A percentile compares a stretch with the other conserved stretches of the same genome.
These are phyloP conservation scores for Caryopteris hybrid DNA, from an alignment of 305 asterid species.

Conservation along the genomic window DNA sequence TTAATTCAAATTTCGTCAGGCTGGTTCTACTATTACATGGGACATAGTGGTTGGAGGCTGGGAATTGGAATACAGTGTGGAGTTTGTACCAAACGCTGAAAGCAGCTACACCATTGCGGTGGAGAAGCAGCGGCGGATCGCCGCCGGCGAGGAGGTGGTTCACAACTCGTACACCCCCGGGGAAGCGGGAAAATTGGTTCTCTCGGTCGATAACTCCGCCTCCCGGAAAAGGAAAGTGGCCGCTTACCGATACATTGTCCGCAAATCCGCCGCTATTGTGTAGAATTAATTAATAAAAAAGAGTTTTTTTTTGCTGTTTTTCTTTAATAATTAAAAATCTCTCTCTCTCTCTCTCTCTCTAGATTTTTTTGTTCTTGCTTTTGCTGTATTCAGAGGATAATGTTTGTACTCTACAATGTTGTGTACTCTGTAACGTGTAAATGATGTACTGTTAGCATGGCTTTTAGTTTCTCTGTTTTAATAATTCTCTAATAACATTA, in stretches of 20 bases:
- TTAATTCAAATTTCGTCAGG: conserved; percentile 30
- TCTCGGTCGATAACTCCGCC: conserved; percentile 68
- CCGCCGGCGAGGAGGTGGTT: conserved; percentile 55
- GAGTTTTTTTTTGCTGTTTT: background rate
- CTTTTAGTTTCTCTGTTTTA: too few relatives aligned
- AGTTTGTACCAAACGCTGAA: conserved; percentile 60
- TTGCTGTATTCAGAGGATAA: too few relatives aligned
- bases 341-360: background rate
- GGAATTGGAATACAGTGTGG: conserved; percentile 90
- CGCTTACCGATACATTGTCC: conserved; percentile 77
- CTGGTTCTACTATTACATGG: conserved; percentile 77
- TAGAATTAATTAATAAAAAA: background rate
- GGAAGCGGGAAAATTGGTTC: conserved; percentile 80
- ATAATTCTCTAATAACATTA: too few relatives aligned
- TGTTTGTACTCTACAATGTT: too few relatives aligned
- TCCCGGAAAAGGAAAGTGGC: conserved; percentile 83
- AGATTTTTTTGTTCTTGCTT: background rate
- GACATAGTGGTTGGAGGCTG: conserved; percentile 95
- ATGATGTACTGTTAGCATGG: too few relatives aligned
- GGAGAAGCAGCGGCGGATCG: conserved; percentile 65
- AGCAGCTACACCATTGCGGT: conserved; percentile 83
- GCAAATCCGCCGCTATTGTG: conserved; percentile 36
- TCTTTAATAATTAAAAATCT: background rate
- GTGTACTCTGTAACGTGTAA: too few relatives aligned
- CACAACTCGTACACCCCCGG: conserved; percentile 55